Evolutionary conservation across 371 early-diverging fungal species (phyloP).

Genomic region (Rhizopus arrhizus): DNA sequence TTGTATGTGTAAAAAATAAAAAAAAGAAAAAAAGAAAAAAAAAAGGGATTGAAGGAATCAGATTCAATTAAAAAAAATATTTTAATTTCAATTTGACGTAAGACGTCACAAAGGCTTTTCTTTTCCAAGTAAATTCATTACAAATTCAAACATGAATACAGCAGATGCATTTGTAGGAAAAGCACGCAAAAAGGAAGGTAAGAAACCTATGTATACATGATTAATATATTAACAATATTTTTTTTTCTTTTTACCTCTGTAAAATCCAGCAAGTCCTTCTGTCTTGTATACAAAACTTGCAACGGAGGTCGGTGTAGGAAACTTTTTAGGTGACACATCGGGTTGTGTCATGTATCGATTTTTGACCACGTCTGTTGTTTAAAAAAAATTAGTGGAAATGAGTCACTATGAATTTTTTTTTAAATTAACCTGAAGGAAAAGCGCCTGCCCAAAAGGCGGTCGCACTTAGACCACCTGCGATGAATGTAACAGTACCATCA

Average conservation of each 20-base stretch:
- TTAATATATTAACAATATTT: neutral
- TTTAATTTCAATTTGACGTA: neutral
- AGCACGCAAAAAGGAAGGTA: constrained; percentile 83
- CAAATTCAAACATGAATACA: constrained; percentile 78
- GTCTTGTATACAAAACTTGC: constrained; percentile 57
- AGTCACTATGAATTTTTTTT: constrained; percentile 11
- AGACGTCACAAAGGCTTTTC: neutral
- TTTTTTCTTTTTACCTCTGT: constrained; percentile 49
- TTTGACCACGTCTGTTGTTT: constrained; percentile 75
- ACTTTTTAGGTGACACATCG: constrained; percentile 65
- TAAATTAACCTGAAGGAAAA: constrained; percentile 74
- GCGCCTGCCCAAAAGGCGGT: constrained; percentile 87
- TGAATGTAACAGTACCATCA: constrained; percentile 71
- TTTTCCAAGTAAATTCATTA: constrained; percentile 46
- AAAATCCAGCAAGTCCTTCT: constrained; percentile 76
- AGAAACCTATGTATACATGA: constrained; percentile 59
- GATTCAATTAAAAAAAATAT: neutral
- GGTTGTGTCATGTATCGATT: constrained; percentile 93
- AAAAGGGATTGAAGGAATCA: neutral
- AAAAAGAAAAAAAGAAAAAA: constrained; percentile 5
- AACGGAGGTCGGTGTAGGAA: constrained; percentile 60
- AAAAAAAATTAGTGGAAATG: constrained; percentile 1
- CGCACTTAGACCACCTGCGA: constrained; percentile 90
- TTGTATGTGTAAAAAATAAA: constrained; percentile 1
- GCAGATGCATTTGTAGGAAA: constrained; percentile 92